These are phyloP conservation scores for Colletotrichum melonis DNA, from an alignment of 2,329 filamentous ascomycete genomes.

Conservation along the genomic window DNA sequence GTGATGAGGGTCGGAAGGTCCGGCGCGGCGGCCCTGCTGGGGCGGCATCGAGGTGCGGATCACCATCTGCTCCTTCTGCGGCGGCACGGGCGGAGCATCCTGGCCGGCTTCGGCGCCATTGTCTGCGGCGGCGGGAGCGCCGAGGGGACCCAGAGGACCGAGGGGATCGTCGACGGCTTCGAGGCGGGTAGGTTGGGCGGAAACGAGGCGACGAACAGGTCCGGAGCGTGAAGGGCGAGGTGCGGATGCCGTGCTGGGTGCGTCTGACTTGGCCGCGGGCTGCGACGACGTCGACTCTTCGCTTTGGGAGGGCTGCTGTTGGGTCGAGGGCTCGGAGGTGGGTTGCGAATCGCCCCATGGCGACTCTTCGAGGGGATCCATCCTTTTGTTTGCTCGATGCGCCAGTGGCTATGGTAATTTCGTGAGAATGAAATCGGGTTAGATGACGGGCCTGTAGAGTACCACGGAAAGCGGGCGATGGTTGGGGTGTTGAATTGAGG, in stretches of 20 bases:
- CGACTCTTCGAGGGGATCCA: slow-evolving; percentile 63
- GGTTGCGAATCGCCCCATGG: slow-evolving; percentile 62
- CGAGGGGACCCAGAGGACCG: slow-evolving; percentile 79
- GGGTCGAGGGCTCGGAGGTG: slow-evolving; percentile 46
- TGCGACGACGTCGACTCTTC: slow-evolving; percentile 42
- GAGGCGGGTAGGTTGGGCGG: slow-evolving; percentile 79
- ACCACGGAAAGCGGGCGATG: background rate
- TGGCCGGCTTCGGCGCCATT: slow-evolving; percentile 58
- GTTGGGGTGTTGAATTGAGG: background rate
- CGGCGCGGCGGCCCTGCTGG: slow-evolving; percentile 54
- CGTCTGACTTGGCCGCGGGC: slow-evolving; percentile 43
- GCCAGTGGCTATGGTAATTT: background rate
- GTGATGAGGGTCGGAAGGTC: slow-evolving; percentile 68
- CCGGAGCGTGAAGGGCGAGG: slow-evolving; percentile 56
- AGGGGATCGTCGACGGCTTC: slow-evolving; percentile 83
- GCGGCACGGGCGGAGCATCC: slow-evolving; percentile 74
- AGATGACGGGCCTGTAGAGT: background rate
- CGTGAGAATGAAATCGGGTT: slow-evolving; percentile 5
- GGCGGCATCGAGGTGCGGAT: slow-evolving; percentile 68
- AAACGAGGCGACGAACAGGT: slow-evolving; percentile 69
- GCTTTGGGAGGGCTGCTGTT: slow-evolving; percentile 44
- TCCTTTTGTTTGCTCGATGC: slow-evolving; percentile 39
- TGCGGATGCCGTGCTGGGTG: slow-evolving; percentile 43
- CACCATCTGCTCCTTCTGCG: slow-evolving; percentile 74
- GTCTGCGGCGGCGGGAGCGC: slow-evolving; percentile 53